Evolutionary conservation across 768 basidiomycete species (phyloP).

Genomic region (Auriscalpium microsporum): DNA sequence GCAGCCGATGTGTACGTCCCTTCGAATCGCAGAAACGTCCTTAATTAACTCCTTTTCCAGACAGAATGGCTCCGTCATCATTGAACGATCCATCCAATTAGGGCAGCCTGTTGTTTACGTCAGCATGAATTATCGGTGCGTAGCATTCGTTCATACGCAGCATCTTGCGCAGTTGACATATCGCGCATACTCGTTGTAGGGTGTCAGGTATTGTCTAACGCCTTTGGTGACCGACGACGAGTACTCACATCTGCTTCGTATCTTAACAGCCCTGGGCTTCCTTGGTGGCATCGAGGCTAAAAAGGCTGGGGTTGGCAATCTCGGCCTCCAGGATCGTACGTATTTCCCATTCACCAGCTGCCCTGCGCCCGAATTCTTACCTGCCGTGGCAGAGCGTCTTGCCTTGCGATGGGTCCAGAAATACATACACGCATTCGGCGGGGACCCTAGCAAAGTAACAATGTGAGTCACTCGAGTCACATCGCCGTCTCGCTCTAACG

Average conservation of each 20-base stretch:
- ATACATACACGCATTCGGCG: not conserved
- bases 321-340: conserved; percentile 1
- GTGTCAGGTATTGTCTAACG: too few relatives aligned
- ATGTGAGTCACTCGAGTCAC: not conserved
- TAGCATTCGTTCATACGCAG: too few relatives aligned
- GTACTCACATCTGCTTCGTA: too few relatives aligned
- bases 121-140: too few relatives aligned
- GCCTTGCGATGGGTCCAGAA: conserved; percentile 1
- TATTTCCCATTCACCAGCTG: not conserved
- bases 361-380: too few relatives aligned
- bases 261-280: not conserved
- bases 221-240: too few relatives aligned
- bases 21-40: too few relatives aligned
- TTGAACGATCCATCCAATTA: too few relatives aligned
- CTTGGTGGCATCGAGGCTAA: not conserved
- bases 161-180: not conserved
- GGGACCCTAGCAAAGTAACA: not conserved
- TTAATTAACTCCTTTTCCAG: not conserved
- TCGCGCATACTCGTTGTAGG: not conserved
- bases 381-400: not conserved
- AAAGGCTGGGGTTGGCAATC: not conserved
- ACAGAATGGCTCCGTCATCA: too few relatives aligned
- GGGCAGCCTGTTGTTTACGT: too few relatives aligned
- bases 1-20: not conserved
- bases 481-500: not conserved